phyloP scores from a whole-genome alignment of 176 grass and related monocot species.

The Bonia amplexicaulis region DNA sequence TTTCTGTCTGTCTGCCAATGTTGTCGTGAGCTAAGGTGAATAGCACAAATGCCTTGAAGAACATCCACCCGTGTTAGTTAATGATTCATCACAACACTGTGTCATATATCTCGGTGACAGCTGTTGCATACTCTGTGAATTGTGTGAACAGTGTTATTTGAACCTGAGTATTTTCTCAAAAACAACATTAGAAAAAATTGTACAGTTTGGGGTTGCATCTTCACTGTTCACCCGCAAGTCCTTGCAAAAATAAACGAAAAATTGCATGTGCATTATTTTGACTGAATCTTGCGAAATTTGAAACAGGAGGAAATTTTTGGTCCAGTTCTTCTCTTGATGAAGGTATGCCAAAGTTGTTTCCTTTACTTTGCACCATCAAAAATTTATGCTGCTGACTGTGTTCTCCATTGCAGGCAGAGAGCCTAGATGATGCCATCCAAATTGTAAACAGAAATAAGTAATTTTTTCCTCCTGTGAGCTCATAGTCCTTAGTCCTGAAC shows the following conservation, averaged over 20 bases:
- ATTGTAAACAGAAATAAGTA: constrained; percentile 95
- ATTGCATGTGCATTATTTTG: not conserved
- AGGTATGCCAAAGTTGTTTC: constrained; percentile 43
- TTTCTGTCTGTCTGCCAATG: too few relatives aligned
- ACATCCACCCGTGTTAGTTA: not conserved
- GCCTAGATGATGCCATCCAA: constrained; percentile 80
- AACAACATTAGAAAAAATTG: not conserved
- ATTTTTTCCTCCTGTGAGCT: not conserved
- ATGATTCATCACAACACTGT: not conserved
- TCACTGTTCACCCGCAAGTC: not conserved
- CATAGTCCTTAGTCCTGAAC: not conserved
- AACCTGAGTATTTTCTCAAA: not conserved
- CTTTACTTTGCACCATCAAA: not conserved
- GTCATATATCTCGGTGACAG: not conserved
- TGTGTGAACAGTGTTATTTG: not conserved
- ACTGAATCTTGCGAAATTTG: not conserved
- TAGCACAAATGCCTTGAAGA: not conserved
- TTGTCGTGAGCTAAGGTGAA: too few relatives aligned
- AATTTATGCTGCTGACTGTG: not conserved
- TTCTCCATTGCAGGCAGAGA: constrained; percentile 63
- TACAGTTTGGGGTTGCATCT: not conserved
- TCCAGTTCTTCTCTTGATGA: constrained; percentile 93
- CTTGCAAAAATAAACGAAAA: not conserved
- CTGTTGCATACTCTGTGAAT: not conserved
- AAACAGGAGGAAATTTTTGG: constrained; percentile 89